Evolutionary conservation across 2,329 filamentous ascomycete genomes (phyloP).

Genomic region (Monosporascus sp.): DNA sequence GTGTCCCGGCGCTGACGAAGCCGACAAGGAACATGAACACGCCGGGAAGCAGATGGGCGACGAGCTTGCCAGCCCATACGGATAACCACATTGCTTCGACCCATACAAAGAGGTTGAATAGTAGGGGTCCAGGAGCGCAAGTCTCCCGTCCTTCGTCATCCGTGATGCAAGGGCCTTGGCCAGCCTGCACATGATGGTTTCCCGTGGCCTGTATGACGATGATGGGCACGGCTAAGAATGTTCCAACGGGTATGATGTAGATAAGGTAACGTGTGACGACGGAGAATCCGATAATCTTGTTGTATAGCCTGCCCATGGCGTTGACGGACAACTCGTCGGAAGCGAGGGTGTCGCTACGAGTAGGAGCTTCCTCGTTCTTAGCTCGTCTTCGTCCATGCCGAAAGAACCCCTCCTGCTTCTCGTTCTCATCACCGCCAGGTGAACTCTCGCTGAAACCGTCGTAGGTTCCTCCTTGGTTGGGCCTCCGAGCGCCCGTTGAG

Average conservation of each 20-base stretch:
- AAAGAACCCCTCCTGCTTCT: slow-evolving; percentile 43
- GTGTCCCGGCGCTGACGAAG: slow-evolving; percentile 62
- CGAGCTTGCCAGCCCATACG: slow-evolving; percentile 62
- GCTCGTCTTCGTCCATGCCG: slow-evolving; percentile 44
- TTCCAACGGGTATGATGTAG: slow-evolving; percentile 59
- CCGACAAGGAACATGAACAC: slow-evolving; percentile 66
- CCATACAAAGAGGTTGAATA: slow-evolving; percentile 63
- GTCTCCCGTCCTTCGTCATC: slow-evolving; percentile 12
- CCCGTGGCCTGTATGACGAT: slow-evolving; percentile 47
- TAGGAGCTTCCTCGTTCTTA: slow-evolving; percentile 33
- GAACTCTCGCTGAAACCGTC: slow-evolving; percentile 26
- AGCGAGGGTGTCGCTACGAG: slow-evolving; percentile 39
- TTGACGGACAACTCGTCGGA: slow-evolving; percentile 53
- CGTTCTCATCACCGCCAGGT: slow-evolving; percentile 28
- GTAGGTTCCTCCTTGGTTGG: slow-evolving; percentile 32
- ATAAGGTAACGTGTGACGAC: slow-evolving; percentile 61
- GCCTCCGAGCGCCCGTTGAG: slow-evolving; percentile 48
- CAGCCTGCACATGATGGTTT: slow-evolving; percentile 34
- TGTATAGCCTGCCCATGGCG: slow-evolving; percentile 61
- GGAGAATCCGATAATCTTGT: slow-evolving; percentile 58
- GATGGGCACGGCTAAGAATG: slow-evolving; percentile 58
- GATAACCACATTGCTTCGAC: slow-evolving; percentile 63
- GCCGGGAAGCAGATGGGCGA: slow-evolving; percentile 54
- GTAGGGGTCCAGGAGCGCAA: slow-evolving; percentile 36
- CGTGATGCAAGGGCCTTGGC: slow-evolving; percentile 19